Conservation (phyloP, 2,329 filamentous ascomycete genomes). For the Dichotomopilus funicola region DNA sequence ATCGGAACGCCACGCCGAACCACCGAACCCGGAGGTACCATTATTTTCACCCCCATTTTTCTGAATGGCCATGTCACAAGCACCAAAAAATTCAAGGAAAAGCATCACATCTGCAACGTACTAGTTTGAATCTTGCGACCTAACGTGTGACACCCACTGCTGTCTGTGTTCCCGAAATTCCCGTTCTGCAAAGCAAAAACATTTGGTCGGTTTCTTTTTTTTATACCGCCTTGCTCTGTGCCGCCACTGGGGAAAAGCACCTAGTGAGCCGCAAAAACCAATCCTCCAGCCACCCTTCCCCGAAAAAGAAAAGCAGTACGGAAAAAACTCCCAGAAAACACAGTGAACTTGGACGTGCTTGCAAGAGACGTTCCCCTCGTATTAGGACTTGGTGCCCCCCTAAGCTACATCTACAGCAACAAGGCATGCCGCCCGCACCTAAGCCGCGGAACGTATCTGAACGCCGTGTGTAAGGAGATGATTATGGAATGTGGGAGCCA, state of each 20-base stretch:
- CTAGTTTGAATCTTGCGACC: conserved; percentile 5
- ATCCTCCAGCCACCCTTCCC: neutral
- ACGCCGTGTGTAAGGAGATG: conserved; percentile 7
- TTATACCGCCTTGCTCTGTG: conserved; percentile 17
- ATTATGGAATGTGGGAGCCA: conserved; percentile 11
- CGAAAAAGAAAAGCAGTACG: conserved; percentile 9
- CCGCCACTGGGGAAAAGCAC: conserved; percentile 7
- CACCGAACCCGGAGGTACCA: conserved; percentile 1
- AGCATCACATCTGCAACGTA: neutral
- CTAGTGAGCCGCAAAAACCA: conserved; percentile 7
- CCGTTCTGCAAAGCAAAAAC: no score
- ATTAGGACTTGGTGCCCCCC: conserved; percentile 18
- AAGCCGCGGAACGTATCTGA: conserved; percentile 8
- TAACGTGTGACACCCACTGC: neutral
- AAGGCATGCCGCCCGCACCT: conserved; percentile 5
- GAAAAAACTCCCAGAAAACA: conserved; percentile 18
- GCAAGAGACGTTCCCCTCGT: conserved; percentile 14
- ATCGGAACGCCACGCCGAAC: neutral
- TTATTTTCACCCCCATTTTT: no score
- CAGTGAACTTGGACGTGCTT: conserved; percentile 15
- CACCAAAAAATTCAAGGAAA: neutral
- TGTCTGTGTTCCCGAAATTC: conserved; percentile 1
- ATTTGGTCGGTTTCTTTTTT: conserved; percentile 8
- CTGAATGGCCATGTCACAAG: neutral
- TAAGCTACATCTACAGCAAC: conserved; percentile 7